Evolutionary conservation across 2,329 filamentous ascomycete genomes (phyloP), one percentile per base, ranked within the genome.

Genomic region (Paracamarosporium sp.): DNA sequence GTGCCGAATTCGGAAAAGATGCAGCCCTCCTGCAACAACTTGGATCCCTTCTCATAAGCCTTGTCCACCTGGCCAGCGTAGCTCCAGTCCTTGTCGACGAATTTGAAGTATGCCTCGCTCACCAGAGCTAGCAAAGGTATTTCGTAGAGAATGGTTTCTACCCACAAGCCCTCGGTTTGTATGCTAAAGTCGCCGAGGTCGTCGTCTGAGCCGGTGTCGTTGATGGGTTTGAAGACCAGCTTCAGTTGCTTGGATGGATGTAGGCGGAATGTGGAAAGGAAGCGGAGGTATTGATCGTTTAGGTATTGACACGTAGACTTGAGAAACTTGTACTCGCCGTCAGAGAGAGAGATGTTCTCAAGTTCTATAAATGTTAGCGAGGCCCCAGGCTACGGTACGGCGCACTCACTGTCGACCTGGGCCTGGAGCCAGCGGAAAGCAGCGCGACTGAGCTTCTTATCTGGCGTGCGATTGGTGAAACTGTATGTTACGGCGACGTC

Each of bases 41-140:
- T 83, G 63, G 88, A 82, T 2, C 92, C 95, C 79, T 99, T 99
- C 8, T 86, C 81, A 61, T 88, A 92, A 1, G 95, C 93, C 66
- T 89, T 89, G 48, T 96, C 89, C 70, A 96, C 88, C 76, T 99
- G 95, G 2, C 89, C 90, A 5, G 90, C 86, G 69, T 98, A 90
- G 67, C 86, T 89, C 95, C 95, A 99, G 74, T 97, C 93, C 51
- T 80, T 91, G 73, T 99, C 93, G 81, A 93, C 92, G 78, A 97
- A 98, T 72, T 91, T 93, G 84, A 99, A 99, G 80, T 97, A 99
- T 48, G 95, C 92, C 77, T 99, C 94, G 46, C 93, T 97, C 1
- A 94, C 92, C 63, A 99, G 79, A 2, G 96, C 93, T 20, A 99
- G 84, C 22, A 99, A 84, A 0, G 95, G 95, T 56, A 99, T 97